Percentiles rank a stretch among this genome's conserved stretches.
phyloP scores from a whole-genome alignment of 1,284 basidiomycete species.

The Fistulinella staudtii region DNA sequence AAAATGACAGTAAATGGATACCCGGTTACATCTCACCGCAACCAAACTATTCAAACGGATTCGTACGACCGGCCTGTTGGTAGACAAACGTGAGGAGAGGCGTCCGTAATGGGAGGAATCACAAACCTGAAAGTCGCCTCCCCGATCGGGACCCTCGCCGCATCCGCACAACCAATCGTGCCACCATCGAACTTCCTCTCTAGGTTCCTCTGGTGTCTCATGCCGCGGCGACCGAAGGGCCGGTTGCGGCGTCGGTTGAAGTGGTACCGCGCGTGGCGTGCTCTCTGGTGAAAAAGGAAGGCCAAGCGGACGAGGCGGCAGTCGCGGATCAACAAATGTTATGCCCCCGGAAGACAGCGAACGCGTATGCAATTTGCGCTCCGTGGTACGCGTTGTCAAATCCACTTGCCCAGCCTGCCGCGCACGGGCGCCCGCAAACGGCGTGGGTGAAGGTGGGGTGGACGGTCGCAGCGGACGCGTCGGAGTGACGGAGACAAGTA shows the following conservation, averaged over 20 bases:
- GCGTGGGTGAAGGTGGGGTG: constrained; percentile 33
- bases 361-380: constrained; percentile 1
- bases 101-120: neutral
- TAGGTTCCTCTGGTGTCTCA: constrained; percentile 19
- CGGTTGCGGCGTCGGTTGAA: constrained; percentile 40
- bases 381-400: constrained; percentile 24
- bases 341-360: constrained; percentile 20
- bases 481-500: constrained; percentile 2
- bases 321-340: constrained; percentile 27
- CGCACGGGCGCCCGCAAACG: constrained; percentile 43
- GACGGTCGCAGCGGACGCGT: constrained; percentile 12
- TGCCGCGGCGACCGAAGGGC: constrained; percentile 21
- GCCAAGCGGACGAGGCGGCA: constrained; percentile 51
- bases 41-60: constrained; percentile 67
- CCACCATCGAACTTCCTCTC: constrained; percentile 59
- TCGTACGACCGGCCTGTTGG: constrained; percentile 65
- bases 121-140: constrained; percentile 65
- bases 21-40: too few relatives aligned
- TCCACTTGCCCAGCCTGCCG: constrained; percentile 16
- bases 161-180: constrained; percentile 81
- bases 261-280: constrained; percentile 32
- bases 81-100: neutral
- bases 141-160: constrained; percentile 62
- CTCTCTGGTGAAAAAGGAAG: constrained; percentile 44
- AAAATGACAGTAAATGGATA: neutral